A percentile compares a stretch with the other conserved stretches of the same genome.
These are phyloP conservation scores for Omphalotus olearius DNA, from an alignment of 1,284 basidiomycete genomes.

Conservation along the genomic window DNA sequence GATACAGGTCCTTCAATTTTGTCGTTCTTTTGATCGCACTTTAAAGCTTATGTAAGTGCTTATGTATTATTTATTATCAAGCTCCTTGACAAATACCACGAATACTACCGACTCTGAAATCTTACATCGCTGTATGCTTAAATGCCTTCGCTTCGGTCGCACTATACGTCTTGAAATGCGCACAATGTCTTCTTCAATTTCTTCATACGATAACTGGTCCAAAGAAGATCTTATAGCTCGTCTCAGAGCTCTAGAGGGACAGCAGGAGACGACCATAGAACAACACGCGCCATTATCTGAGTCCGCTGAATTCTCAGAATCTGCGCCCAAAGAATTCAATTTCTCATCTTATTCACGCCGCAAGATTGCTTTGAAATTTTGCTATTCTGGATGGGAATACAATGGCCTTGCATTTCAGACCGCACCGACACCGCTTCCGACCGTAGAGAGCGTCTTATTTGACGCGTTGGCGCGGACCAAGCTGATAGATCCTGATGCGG, in stretches of 20 bases:
- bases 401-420: slow-evolving; percentile 85
- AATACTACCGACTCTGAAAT: neutral
- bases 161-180: neutral
- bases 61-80: too few relatives aligned
- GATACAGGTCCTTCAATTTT: neutral
- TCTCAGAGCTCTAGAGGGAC: slow-evolving; percentile 48
- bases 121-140: neutral
- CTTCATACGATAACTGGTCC: slow-evolving; percentile 53
- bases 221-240: slow-evolving; percentile 65
- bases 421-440: slow-evolving; percentile 68
- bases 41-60: too few relatives aligned
- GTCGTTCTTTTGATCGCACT: too few relatives aligned
- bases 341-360: slow-evolving; percentile 70
- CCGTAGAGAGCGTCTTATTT: slow-evolving; percentile 88
- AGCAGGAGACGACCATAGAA: neutral
- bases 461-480: slow-evolving; percentile 74
- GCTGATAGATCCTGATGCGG: slow-evolving; percentile 69
- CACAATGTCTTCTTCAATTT: slow-evolving; percentile 7
- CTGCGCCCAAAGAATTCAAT: slow-evolving; percentile 36
- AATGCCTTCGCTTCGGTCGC: neutral
- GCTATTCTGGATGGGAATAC: slow-evolving; percentile 91
- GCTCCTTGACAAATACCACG: too few relatives aligned
- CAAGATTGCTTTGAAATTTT: slow-evolving; percentile 91
- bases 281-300: slow-evolving; percentile 6
- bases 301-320: slow-evolving; percentile 13